Conservation (phyloP, 306 rosid species). For the Rosa rugosa region DNA sequence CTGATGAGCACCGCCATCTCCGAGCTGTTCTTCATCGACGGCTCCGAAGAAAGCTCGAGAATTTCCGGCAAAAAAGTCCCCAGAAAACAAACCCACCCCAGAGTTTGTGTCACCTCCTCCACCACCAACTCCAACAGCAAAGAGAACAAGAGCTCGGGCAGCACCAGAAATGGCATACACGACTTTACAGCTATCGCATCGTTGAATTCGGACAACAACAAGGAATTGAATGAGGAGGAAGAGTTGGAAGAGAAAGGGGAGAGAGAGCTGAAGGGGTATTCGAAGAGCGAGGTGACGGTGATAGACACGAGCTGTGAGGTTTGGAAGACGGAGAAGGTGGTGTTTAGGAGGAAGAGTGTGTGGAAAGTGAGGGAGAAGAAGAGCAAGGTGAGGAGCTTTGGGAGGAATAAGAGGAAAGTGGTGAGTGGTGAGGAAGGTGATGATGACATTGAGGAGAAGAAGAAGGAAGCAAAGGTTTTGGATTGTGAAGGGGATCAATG, state of each 20-base stretch:
- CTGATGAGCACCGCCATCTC: conserved; percentile 53
- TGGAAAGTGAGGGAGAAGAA: conserved; percentile 91
- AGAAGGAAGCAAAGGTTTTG: conserved; percentile 35
- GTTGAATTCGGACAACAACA: conserved; percentile 17
- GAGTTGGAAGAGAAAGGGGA: conserved; percentile 32
- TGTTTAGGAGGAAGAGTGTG: conserved; percentile 65
- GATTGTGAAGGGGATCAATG: conserved; percentile 23
- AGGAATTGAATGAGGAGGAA: conserved; percentile 20
- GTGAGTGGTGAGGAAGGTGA: conserved; percentile 6
- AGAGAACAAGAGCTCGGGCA: conserved; percentile 12
- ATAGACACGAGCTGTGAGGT: conserved; percentile 70
- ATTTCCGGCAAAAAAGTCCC: conserved; percentile 51
- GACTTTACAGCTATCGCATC: conserved; percentile 15
- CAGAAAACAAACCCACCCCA: conserved; percentile 80
- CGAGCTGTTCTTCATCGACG: conserved; percentile 65
- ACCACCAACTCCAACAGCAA: conserved; percentile 1
- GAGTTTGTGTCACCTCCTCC: conserved; percentile 39
- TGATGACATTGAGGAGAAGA: conserved; percentile 28
- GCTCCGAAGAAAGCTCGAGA: conserved; percentile 35
- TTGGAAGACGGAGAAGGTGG: conserved; percentile 81
- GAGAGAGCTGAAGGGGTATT: conserved; percentile 67
- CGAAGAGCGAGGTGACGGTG: conserved; percentile 85
- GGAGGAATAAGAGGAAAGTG: conserved; percentile 56
- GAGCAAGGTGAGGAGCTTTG: conserved; percentile 44
- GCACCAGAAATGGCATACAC: conserved; percentile 24